Evolutionary conservation across 2,329 filamentous ascomycete genomes (phyloP), one percentile per base, ranked within the genome.

Genomic region (Zalaria sp.): DNA sequence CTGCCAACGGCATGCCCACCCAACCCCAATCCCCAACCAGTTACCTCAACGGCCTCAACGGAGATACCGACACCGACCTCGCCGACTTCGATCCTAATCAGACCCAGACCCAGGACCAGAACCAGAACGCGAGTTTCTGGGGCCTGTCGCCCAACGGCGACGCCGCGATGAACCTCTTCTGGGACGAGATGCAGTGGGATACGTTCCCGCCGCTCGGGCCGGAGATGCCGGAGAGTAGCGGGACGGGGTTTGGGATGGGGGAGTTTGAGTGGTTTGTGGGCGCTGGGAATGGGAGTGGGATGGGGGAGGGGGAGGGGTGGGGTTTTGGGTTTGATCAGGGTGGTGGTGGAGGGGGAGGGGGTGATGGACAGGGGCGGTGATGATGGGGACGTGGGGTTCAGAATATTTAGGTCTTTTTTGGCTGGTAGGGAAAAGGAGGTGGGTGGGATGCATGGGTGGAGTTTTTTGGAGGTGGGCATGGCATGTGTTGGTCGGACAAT

Each of bases 101-200:
- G 7, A 32, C 29, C 29, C 29, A 32, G 7, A 3, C 2, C 29
- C 29, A 32, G 7, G 3, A 32, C 29, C 29, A 32, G 7, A 32
- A 32, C 29, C 29, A 32, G n/a, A 7, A 32, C 29, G 7, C 29
- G n/a, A 32, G 29, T 32, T 32, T 32, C 29, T 50, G 47, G 48
- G 47, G 46, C 5, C 38, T 47, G 10, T 48, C 46, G 25, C 49
- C 49, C 4, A 41, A 43, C 34, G 46, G 44, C 25, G 49, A 49
- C 31, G 46, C 47, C 4, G 44, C 46, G 4, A 48, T 51, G 44
- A 46, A 46, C 25, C 43, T 44, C 7, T 49, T 51, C 42, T 51
- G 49, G 49, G 47, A 51, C 29, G 47, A 50, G 38, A 47, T 51
- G 47, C 38, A 39, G 37, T 51, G 49, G 49, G 49, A 49, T 27